Evolutionary conservation across 2,329 filamentous ascomycete genomes (phyloP).

Genomic region (Ceratocystis cacaofunesta): DNA sequence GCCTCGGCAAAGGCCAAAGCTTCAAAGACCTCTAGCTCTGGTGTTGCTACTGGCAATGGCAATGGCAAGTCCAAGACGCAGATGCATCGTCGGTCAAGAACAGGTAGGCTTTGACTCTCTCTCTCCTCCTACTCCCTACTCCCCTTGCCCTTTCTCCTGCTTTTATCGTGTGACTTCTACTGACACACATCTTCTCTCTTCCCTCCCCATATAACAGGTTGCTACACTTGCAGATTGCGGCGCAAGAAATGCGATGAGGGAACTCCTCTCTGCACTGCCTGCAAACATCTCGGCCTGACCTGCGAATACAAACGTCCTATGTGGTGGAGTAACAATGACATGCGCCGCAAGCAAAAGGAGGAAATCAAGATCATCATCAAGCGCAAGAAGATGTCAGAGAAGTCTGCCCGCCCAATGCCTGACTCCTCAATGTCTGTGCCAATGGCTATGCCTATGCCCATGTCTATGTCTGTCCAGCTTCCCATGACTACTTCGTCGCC

Average conservation of each 20-base stretch:
- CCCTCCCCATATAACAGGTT: constrained; percentile 31
- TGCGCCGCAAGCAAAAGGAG: constrained; percentile 76
- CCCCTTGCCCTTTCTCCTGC: constrained; percentile 11
- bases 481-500: constrained; percentile 42
- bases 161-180: not conserved
- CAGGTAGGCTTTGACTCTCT: constrained; percentile 36
- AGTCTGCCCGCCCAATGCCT: constrained; percentile 46
- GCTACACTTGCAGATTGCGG: constrained; percentile 53
- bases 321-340: constrained; percentile 95
- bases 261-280: constrained; percentile 46
- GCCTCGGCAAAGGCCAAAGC: constrained; percentile 39
- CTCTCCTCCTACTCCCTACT: constrained; percentile 26
- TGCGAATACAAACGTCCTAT: constrained; percentile 95
- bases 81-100: constrained; percentile 87
- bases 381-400: constrained; percentile 86
- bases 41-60: constrained; percentile 22
- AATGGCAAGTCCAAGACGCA: constrained; percentile 56
- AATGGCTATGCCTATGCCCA: not conserved
- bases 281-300: constrained; percentile 60
- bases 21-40: constrained; percentile 35
- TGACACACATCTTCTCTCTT: constrained; percentile 1
- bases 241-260: constrained; percentile 58
- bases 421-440: constrained; percentile 26
- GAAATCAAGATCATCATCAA: constrained; percentile 96
- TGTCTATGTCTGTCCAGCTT: constrained; percentile 3